Evolutionary conservation across 2,329 filamentous ascomycete genomes (phyloP), one percentile per base, ranked within the genome.

Genomic region (Fusarium sp.): DNA sequence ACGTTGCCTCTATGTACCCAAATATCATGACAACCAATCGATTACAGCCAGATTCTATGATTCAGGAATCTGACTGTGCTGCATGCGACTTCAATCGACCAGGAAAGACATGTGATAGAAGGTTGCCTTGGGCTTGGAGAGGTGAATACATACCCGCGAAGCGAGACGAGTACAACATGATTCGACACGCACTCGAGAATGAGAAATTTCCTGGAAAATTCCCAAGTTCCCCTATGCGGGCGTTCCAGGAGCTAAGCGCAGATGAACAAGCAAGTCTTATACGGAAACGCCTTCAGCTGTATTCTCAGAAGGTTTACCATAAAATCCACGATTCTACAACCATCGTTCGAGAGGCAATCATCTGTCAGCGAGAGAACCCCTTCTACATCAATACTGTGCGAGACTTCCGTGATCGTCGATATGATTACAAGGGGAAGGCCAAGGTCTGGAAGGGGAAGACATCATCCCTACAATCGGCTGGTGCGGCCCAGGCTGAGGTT

Each of bases 11-110:
- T 63, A 99, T 99, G 96, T 99, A 99, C 78, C 96, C 96, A 11
- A 99, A 99, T 80, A 99, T 99, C 79, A 99, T 99, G 97, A 99
- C 97, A 3, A 99, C 96, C 2, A 99, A 99, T 79, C 92, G 96
- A 78, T 81, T 99, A 46, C 96, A 99, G 74, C 96, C 96, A 0
- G 96, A 99, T 79, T 98, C 96, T n/a, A 97, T 99, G 94, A 97
- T 99, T 55, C 86, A 95, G 48, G 97, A 99, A 78, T 93, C 95
- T 1, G 94, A 97, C 74, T 99, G 97, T 75, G 96, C 96, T 4
- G 95, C 96, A 13, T 99, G 97, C 80, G 97, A 99, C 78, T 99
- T 99, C 85, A 99, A 99, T 73, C 87, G 96, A 44, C 96, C 96
- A 1, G 96, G 96, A 33, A 99, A 99, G 81, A 98, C 94, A 1